Evolutionary conservation across 176 grass and related monocot genomes (phyloP), one percentile per base, ranked within the genome.

Genomic region (Oryza officinalis): DNA sequence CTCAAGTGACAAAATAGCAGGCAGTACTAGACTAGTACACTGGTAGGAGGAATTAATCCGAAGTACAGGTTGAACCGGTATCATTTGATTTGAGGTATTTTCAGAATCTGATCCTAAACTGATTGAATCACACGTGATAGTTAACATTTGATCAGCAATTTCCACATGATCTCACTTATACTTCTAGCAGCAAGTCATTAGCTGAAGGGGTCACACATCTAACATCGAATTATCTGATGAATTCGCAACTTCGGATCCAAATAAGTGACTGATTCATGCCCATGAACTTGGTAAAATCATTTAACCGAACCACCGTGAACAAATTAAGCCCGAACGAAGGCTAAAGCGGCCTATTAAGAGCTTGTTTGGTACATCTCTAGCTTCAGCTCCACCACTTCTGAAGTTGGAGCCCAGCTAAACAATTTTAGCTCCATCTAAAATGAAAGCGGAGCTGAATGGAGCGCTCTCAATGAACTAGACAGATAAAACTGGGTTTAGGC

Each of bases 1-100:
- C 33, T 35, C 33, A 35, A 89, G 57, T 66, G 20, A 66, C 41
- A 46, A 27, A 38, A 15, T 65, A 71, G 46, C 30, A 82, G 22
- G 27, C 70, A 35, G 46, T 8, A 18, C 23, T 4, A 57, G 50
- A 8, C 2, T 4, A 47, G 9, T 47, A 45, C 20, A 65, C 13
- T 1, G 60, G 41, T 9, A 70, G 10, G 38, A 60, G 60, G 75
- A 38, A 35, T 17, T 41, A 17, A 47, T 28, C 54, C 3, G n/a
- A 27, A 17, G 13, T 13, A 45, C 40, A 46, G 26, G 41, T 46
- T 2, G 6, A 35, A 35, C 33, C 33, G 33, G 33, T 6, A 35
- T 35, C 33, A 35, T 35, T 35, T 35, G 33, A 35, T 35, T 35
- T 1, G 33, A 35, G 33, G 33, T 35, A 35, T 35, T 35, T 35